Evolutionary conservation across 208 protist genomes (phyloP), one percentile per base, ranked within the genome.

Genomic region (Trypanosoma cruzi): DNA sequence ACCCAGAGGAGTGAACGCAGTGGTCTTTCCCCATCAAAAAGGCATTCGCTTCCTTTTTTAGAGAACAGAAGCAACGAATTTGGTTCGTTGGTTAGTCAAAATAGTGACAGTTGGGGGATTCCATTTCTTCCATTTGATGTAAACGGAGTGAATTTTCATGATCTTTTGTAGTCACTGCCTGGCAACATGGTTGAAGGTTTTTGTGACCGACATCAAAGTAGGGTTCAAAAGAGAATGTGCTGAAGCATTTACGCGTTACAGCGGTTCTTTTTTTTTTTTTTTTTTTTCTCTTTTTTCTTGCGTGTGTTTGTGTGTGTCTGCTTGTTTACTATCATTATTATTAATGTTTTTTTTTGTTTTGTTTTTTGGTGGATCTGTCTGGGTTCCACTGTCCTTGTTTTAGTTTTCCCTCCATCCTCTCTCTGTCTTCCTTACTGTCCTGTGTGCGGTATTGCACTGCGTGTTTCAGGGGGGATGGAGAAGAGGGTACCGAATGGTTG

Each of bases 231-330:
- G 13, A 40, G 40, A 44, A 44, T 16, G 11, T 20, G 18, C 10
- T 14, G 18, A 44, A 4, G 40, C 3, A 20, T 4, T 7, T 20
- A 44, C 1, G 40, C 10, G 1, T 44, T 44, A n/a, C n/a, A n/a
- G n/a, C n/a, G n/a, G n/a, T 16, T 44, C 40, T 14, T 20, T 13
- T 44, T 4, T 3, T 7, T 16, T 4, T 44, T 44, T 44, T 50
- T 75, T 73, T 50, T 53, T 67, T 50, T 67, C 29, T 61, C 36
- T 55, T 62, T 72, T 66, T 66, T 54, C 34, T 49, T 66, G 52
- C n/a, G n/a, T n/a, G n/a, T n/a, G n/a, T n/a, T n/a, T n/a, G n/a
- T n/a, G n/a, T n/a, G n/a, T n/a, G n/a, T n/a, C n/a, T n/a, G 22
- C 29, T 7, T 31, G 22, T 8, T 40, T 16, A 20, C 31, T 5